These are phyloP conservation scores for Petunia secreta DNA, from an alignment of 257 asterid species.

Conservation along the genomic window DNA sequence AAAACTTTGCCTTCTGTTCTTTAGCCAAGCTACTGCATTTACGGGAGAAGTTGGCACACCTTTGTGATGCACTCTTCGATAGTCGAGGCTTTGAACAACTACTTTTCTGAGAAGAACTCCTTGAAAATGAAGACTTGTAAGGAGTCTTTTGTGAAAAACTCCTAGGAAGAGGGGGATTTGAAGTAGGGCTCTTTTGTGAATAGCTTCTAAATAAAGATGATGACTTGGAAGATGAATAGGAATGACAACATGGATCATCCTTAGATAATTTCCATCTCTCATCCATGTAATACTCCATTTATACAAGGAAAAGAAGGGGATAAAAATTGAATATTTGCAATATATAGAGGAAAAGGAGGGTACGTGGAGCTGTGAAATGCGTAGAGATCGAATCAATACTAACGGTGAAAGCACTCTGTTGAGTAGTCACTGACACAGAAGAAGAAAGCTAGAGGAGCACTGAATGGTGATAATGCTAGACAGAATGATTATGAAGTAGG, in stretches of 20 bases:
- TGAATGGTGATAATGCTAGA: slow-evolving; percentile 26
- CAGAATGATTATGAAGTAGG: slow-evolving; percentile 35
- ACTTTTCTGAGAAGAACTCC: slow-evolving; percentile 57
- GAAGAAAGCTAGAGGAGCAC: slow-evolving; percentile 19
- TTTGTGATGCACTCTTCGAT: slow-evolving; percentile 44
- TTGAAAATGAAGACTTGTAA: slow-evolving; percentile 46
- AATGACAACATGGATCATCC: slow-evolving; percentile 47
- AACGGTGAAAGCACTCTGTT: too few relatives aligned
- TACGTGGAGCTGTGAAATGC: slow-evolving; percentile 13
- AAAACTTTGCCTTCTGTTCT: slow-evolving; percentile 81
- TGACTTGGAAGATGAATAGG: slow-evolving; percentile 41
- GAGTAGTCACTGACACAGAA: too few relatives aligned
- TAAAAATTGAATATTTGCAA: background rate
- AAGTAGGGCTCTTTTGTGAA: slow-evolving; percentile 49
- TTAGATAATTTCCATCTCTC: slow-evolving; percentile 64
- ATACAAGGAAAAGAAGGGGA: slow-evolving; percentile 14
- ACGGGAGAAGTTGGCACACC: slow-evolving; percentile 55
- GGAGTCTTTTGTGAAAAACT: slow-evolving; percentile 57
- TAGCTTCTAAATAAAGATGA: slow-evolving; percentile 53
- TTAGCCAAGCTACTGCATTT: slow-evolving; percentile 77
- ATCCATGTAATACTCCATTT: slow-evolving; percentile 78
- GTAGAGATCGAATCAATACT: background rate
- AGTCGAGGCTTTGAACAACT: slow-evolving; percentile 21
- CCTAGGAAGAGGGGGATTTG: slow-evolving; percentile 46
- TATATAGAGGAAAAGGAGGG: background rate